Evolutionary conservation across 305 asterid genomes (phyloP).

Genomic region (Fraxinus greggii): DNA sequence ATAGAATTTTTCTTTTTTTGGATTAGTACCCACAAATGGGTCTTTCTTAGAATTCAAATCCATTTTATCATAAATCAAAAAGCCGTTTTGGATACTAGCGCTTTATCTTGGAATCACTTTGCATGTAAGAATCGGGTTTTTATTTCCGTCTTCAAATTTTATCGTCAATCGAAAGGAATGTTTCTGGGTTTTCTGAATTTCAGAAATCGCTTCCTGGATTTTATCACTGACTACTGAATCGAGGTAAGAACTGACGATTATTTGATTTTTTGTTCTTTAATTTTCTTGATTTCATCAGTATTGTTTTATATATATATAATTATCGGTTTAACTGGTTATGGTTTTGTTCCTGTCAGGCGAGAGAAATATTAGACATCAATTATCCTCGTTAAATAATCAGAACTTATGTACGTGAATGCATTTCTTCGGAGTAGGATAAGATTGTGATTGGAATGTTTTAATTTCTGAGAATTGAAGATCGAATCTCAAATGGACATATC

Average conservation of each 20-base stretch:
- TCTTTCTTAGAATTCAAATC: constrained; percentile 15
- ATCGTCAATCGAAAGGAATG: not conserved
- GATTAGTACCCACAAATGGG: not conserved
- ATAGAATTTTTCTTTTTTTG: constrained; percentile 5
- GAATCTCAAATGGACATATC: constrained; percentile 53
- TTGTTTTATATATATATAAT: not conserved
- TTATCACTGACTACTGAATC: not conserved
- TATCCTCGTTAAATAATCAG: constrained; percentile 2
- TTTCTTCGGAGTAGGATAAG: constrained; percentile 1
- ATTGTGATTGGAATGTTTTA: constrained; percentile 18
- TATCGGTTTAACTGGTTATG: not conserved
- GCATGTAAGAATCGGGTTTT: constrained; percentile 24
- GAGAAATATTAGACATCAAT: constrained; percentile 2
- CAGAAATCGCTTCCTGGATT: constrained; percentile 15
- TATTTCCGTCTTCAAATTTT: not conserved
- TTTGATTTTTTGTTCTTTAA: not conserved
- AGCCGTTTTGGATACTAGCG: not conserved
- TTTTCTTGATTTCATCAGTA: not conserved
- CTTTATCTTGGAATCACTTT: not conserved
- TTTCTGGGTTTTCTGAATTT: not conserved
- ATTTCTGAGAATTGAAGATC: constrained; percentile 17
- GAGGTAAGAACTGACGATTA: not conserved
- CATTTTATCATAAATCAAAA: not conserved
- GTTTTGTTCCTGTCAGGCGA: constrained; percentile 15
- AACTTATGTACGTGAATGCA: constrained; percentile 13